These are phyloP conservation scores for Naematelia encephala DNA, from an alignment of 768 basidiomycete genomes.

Conservation along the genomic window DNA sequence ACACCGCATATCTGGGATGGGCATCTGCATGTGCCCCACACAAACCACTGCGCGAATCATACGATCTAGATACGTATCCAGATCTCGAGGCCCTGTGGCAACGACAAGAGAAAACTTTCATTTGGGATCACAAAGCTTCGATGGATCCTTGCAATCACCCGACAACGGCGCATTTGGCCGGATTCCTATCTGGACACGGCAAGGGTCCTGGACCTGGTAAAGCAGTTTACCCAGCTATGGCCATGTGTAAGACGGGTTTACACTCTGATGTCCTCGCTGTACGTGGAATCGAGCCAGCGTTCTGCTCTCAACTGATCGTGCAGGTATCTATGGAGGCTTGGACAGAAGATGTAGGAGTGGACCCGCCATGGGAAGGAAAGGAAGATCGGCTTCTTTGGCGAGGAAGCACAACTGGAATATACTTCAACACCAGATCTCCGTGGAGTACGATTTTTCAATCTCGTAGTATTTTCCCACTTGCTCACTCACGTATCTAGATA, in stretches of 20 bases:
- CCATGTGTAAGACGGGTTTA: conserved; percentile 46
- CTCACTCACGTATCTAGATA: conserved; percentile 23
- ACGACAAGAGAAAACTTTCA: conserved; percentile 36
- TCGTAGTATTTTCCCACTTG: neutral
- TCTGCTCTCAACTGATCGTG: neutral
- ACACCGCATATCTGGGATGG: conserved; percentile 45
- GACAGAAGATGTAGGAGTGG: conserved; percentile 37
- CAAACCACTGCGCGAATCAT: conserved; percentile 39
- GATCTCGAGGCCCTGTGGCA: conserved; percentile 29
- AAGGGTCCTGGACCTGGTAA: conserved; percentile 46
- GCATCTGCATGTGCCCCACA: conserved; percentile 46
- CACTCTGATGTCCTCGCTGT: conserved; percentile 43
- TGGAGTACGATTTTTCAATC: conserved; percentile 32
- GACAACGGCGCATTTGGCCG: conserved; percentile 35
- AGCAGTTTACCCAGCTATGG: conserved; percentile 42
- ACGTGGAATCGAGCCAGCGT: conserved; percentile 2
- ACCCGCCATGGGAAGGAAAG: conserved; percentile 47
- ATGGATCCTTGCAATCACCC: conserved; percentile 50
- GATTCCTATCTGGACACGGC: conserved; percentile 39
- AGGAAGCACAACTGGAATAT: conserved; percentile 47
- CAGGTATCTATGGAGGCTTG: conserved; percentile 47
- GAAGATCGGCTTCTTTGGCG: conserved; percentile 44
- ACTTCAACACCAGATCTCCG: conserved; percentile 37
- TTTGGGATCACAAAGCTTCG: conserved; percentile 48
- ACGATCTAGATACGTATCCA: conserved; percentile 28